Evolutionary conservation across 2,329 filamentous ascomycete genomes (phyloP).

Genomic region (Cercospora canescens): DNA sequence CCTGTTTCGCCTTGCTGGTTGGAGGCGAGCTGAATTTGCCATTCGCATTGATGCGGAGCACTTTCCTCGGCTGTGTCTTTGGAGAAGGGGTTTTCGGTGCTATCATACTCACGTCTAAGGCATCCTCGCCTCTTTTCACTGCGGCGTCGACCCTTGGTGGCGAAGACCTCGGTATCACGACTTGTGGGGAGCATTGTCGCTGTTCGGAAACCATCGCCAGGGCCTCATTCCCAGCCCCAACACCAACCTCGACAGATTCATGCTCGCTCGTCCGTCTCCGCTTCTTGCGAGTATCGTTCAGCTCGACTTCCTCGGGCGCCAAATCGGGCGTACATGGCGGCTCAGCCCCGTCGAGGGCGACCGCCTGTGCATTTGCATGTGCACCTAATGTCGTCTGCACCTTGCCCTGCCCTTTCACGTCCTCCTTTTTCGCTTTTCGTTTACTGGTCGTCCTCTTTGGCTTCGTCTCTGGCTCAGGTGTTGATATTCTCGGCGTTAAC

Average conservation of each 20-base stretch:
- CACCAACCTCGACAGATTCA: slow-evolving; percentile 20
- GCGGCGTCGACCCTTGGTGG: slow-evolving; percentile 11
- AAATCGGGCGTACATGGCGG: not conserved
- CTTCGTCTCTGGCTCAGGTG: slow-evolving; percentile 7
- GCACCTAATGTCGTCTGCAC: slow-evolving; percentile 34
- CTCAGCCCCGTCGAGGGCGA: not conserved
- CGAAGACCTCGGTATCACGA: slow-evolving; percentile 27
- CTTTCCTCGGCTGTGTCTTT: slow-evolving; percentile 36
- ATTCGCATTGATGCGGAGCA: slow-evolving; percentile 44
- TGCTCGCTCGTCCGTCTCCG: slow-evolving; percentile 38
- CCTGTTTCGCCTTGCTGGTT: slow-evolving; percentile 31
- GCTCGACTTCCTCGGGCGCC: not conserved
- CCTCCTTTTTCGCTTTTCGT: slow-evolving; percentile 18
- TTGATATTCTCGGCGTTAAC: not conserved
- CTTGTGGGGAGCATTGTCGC: slow-evolving; percentile 16
- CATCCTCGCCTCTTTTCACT: not conserved
- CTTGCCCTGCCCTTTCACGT: slow-evolving; percentile 22
- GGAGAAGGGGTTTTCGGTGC: slow-evolving; percentile 7
- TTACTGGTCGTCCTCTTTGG: slow-evolving; percentile 19
- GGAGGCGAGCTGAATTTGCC: slow-evolving; percentile 50
- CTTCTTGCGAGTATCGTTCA: slow-evolving; percentile 38
- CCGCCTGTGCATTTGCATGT: slow-evolving; percentile 25
- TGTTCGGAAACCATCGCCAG: not conserved
- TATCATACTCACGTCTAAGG: not conserved
- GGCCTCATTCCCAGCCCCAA: not conserved